Conservation (phyloP, 306 rosid species). For the Medicago lupulina region DNA sequence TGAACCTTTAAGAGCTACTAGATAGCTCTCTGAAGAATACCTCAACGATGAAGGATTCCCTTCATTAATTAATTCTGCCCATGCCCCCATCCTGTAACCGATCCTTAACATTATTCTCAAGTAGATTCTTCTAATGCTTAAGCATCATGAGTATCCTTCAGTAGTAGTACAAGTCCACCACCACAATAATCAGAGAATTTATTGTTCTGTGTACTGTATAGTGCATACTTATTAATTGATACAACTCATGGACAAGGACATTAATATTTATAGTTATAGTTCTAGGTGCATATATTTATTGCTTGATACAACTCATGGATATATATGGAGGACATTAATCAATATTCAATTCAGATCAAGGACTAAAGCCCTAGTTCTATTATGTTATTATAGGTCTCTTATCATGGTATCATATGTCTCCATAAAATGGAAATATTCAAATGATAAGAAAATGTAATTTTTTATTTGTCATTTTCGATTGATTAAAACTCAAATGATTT, state of each 20-base stretch:
- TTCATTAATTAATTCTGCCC: too few species aligned
- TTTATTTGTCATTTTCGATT: background rate
- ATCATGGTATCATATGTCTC: background rate
- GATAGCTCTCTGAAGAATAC: background rate
- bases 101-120: too few species aligned
- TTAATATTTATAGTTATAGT: background rate
- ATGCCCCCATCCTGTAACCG: too few species aligned
- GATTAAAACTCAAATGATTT: background rate
- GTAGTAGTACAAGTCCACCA: constrained; percentile 29
- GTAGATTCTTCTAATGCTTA: background rate
- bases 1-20: background rate
- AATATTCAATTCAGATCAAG: constrained; percentile 19
- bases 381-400: background rate
- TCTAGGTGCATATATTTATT: constrained; percentile 33
- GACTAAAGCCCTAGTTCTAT: background rate
- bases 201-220: constrained; percentile 27
- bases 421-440: background rate
- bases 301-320: constrained; percentile 21
- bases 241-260: constrained; percentile 16
- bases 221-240: constrained; percentile 12
- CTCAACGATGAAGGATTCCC: too few species aligned
- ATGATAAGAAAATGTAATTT: background rate
- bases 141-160: constrained; percentile 13
- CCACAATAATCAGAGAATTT: constrained; percentile 34
- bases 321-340: constrained; percentile 25